A percentile compares a stretch with the other conserved stretches of the same genome.
Conservation (phyloP, 495 filamentous ascomycete genomes). For the Symbiotaphrina buchneri region DNA sequence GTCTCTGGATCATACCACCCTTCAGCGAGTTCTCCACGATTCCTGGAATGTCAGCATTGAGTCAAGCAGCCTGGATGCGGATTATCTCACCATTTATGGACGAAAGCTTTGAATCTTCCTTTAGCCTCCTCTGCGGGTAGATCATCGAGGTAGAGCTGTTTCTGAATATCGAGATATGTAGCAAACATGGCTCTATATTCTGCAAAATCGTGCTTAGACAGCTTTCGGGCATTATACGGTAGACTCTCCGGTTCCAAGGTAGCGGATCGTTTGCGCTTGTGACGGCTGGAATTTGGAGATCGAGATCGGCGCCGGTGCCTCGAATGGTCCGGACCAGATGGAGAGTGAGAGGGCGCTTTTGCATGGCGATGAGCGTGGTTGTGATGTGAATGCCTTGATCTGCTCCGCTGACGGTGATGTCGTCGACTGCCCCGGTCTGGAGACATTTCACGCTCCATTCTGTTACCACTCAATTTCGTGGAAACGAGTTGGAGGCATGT, state of each 20-base stretch:
- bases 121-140: constrained; percentile 45
- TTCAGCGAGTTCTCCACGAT: constrained; percentile 73
- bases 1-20: constrained; percentile 71
- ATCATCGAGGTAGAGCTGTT: constrained; percentile 38
- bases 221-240: constrained; percentile 38
- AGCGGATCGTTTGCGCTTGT: constrained; percentile 1
- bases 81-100: constrained; percentile 53
- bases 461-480: no score
- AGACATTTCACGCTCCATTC: no score
- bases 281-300: constrained; percentile 6
- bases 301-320: no score
- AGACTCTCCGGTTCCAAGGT: constrained; percentile 14
- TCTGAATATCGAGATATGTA: constrained; percentile 79
- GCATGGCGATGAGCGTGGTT: no score
- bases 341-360: no score
- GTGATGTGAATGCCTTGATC: no score
- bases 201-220: constrained; percentile 41
- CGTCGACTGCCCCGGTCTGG: no score
- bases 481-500: no score
- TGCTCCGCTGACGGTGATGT: no score
- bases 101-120: constrained; percentile 87
- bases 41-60: constrained; percentile 34
- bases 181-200: constrained; percentile 51
- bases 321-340: no score
- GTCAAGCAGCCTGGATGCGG: background rate